Conservation (phyloP, 2,329 filamentous ascomycete species). For the Fusarium dlaminii region DNA sequence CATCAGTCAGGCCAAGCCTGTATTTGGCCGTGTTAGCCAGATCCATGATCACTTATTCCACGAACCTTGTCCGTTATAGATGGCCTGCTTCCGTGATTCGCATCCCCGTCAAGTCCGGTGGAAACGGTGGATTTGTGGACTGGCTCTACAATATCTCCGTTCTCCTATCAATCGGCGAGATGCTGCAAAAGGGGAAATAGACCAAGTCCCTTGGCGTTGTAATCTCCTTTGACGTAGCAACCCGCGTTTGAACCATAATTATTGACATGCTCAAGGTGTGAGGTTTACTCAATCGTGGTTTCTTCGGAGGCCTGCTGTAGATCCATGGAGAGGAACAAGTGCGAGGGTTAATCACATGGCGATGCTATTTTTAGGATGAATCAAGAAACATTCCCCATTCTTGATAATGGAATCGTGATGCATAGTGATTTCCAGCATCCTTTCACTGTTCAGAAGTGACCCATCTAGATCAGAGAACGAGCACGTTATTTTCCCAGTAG, state of each 20-base stretch:
- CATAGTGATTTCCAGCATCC: background rate
- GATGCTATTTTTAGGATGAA: constrained; percentile 30
- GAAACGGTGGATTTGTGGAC: constrained; percentile 35
- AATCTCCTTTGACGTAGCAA: constrained; percentile 34
- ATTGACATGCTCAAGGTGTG: constrained; percentile 1
- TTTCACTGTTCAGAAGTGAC: background rate
- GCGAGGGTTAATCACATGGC: constrained; percentile 17
- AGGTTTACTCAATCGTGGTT: constrained; percentile 2
- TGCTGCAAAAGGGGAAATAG: constrained; percentile 24
- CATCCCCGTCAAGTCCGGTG: constrained; percentile 32
- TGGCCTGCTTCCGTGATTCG: constrained; percentile 23
- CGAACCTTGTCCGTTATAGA: constrained; percentile 7
- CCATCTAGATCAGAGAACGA: background rate
- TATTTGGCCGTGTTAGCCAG: constrained; percentile 18
- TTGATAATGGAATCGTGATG: background rate
- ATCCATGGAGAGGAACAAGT: constrained; percentile 16
- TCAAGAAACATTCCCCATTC: background rate
- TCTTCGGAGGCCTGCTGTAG: constrained; percentile 22
- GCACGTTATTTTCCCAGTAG: background rate
- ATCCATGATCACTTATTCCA: background rate
- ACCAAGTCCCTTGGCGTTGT: background rate
- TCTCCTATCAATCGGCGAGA: constrained; percentile 12
- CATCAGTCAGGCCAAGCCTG: constrained; percentile 21
- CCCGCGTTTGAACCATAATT: constrained; percentile 14
- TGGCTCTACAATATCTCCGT: constrained; percentile 12